Evolutionary conservation across 768 basidiomycete genomes (phyloP), one percentile per base, ranked within the genome.

Genomic region (Mrakia frigida): DNA sequence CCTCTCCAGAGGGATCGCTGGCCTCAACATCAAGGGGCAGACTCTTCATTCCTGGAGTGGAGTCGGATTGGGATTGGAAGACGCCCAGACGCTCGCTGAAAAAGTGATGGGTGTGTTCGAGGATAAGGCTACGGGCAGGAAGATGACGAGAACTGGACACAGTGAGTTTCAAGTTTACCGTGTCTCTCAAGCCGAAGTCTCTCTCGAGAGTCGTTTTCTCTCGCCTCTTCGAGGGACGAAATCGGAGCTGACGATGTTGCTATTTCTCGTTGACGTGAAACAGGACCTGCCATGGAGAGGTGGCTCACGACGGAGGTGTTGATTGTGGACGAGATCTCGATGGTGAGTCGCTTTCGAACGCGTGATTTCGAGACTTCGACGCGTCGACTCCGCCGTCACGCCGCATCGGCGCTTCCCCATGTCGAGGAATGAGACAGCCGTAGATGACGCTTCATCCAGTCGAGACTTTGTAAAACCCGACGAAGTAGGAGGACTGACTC

Each of bases 281-380:
- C 73, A 52, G 59, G 35, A 28, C 41, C 39, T 28, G 61, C 73
- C 1, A 25, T 76, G 70, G 75, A 59, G 41, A 18, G 52, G 53
- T 68, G 65, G 65, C 18, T 37, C 14, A 23, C 39, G 3, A 65
- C 75, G 6, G 59, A 76, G 10, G 70, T 76, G 33, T 28, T 71
- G n/a, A 72, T 76, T 50, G 63, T 76, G 37, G 75, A 76, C 23
- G 75, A 76, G 61, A 53, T 76, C 67, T 50, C 41, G 13, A 74
- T 74, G 74, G 65, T 68, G 35, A 68, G 65, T 39, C 35, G 3
- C 2, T 23, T 37, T 35, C 63, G 31, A 3, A 43, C 25, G n/a
- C 46, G 33, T 14, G 7, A 11, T 21, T n/a, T n/a, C n/a, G n/a
- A n/a, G 16, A 37, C 6, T 3, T 13, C 7, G 39, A 25, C 14